Percentiles rank a stretch among this genome's conserved stretches.
phyloP scores from a whole-genome alignment of 805 yeast species.

The Zygosaccharomyces pseudorouxii region DNA sequence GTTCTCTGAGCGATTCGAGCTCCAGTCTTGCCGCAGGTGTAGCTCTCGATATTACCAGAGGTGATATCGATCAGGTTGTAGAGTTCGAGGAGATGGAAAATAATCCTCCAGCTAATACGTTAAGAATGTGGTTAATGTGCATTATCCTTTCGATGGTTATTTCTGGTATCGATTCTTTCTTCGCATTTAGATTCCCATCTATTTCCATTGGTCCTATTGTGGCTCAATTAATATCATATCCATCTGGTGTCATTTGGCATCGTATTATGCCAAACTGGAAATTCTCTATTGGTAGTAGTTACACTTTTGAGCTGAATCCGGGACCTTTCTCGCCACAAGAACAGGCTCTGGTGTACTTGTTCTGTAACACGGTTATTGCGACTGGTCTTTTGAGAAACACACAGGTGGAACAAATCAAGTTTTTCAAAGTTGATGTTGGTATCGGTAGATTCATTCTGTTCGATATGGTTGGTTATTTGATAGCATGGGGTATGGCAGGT shows the following conservation, averaged over 20 bases:
- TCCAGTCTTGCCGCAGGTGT: not conserved
- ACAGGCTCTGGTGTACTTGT: slow-evolving; percentile 52
- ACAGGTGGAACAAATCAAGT: slow-evolving; percentile 46
- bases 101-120: not conserved
- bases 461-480: slow-evolving; percentile 47
- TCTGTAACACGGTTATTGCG: slow-evolving; percentile 45
- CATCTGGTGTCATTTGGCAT: slow-evolving; percentile 42
- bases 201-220: slow-evolving; percentile 44
- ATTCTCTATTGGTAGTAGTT: slow-evolving; percentile 9
- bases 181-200: slow-evolving; percentile 47
- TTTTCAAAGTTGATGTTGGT: slow-evolving; percentile 43
- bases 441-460: slow-evolving; percentile 54
- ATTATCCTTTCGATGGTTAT: slow-evolving; percentile 46
- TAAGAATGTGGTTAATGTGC: slow-evolving; percentile 46
- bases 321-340: slow-evolving; percentile 62
- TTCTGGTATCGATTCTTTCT: slow-evolving; percentile 48
- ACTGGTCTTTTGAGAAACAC: slow-evolving; percentile 58
- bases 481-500: slow-evolving; percentile 68
- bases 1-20: not conserved
- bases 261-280: slow-evolving; percentile 6
- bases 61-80: not conserved
- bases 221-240: slow-evolving; percentile 47
- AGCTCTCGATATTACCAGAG: slow-evolving; percentile 1
- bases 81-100: not conserved
- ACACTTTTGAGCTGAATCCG: slow-evolving; percentile 44